A percentile compares a stretch with the other conserved stretches of the same genome.
These are phyloP conservation scores for Pecoramyces ruminantium DNA, from an alignment of 192 early-diverging fungal species.

Conservation along the genomic window DNA sequence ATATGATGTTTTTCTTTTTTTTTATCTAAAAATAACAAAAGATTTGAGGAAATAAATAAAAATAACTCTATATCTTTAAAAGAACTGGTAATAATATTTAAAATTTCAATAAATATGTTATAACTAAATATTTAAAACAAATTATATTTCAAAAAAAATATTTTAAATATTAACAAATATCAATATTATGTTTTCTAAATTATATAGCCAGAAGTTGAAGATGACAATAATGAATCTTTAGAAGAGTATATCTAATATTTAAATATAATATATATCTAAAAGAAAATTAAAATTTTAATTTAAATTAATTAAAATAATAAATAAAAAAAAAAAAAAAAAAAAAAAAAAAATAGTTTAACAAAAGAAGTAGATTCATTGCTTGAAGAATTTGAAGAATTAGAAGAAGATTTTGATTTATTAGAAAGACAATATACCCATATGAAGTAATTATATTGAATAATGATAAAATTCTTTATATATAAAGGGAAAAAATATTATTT, in stretches of 20 bases:
- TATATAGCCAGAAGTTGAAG: not conserved
- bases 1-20: too few relatives aligned
- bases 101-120: too few relatives aligned
- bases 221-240: not conserved
- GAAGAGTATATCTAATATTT: not conserved
- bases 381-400: not conserved
- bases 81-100: not conserved
- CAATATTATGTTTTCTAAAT: too few relatives aligned
- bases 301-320: too few relatives aligned
- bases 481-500: too few relatives aligned
- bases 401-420: not conserved
- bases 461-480: too few relatives aligned
- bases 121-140: too few relatives aligned
- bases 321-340: too few relatives aligned
- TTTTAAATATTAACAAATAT: too few relatives aligned
- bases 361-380: not conserved
- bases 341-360: not conserved
- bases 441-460: not conserved
- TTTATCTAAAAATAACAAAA: too few relatives aligned
- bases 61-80: not conserved
- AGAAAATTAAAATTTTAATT: too few relatives aligned
- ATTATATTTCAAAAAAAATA: too few relatives aligned
- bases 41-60: not conserved
- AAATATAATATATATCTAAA: not conserved
- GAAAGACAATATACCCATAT: not conserved